Evolutionary conservation across 768 basidiomycete species (phyloP), one percentile per base, ranked within the genome.

Genomic region (Phaeotremella fagi): DNA sequence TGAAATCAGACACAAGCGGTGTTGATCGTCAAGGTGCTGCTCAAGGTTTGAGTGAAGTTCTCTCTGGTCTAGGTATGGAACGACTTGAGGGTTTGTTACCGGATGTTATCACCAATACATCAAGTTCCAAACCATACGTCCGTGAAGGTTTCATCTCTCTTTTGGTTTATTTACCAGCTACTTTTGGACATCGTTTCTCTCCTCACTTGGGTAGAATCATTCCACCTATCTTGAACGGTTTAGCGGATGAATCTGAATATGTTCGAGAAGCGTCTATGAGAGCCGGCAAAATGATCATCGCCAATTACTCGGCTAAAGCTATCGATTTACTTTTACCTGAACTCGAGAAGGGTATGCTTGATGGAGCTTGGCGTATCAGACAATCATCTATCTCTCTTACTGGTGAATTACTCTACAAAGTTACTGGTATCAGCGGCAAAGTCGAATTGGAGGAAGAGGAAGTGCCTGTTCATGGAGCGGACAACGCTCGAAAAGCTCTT

Each of bases 121-220:
- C 87, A 61, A 92, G 89, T 43, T 86, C 90, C 1, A 80, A 89
- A 9, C 81, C 91, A 23, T 92, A 90, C 24, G 87, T 98, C 36
- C 83, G 91, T 29, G 95, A 98, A 79, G 95, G 95, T 9, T 98
- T 97, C 79, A 98, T 99, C 85, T 95, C 92, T 0, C 79, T 98
- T 12, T 83, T 99, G 29, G 90, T 98, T 16, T 98, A 86, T 77
- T 77, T 98, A 2, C 94, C 95, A 1, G 85, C 91, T 1, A 98
- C 94, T 1, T 98, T 99, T 68, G 95, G 95, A 5, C 85, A 87
- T 51, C 85, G 92, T 38, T 98, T 99, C 82, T 85, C 91, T 60
- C 94, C 92, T 0, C 92, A 98, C 76, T 78, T 99, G 7, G 87
- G 90, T 5, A 88, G 90, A 75, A 94, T 99, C 68, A 88, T 98